These are phyloP conservation scores for Amylostereum areolatum DNA, from an alignment of 1,284 basidiomycete species.

Conservation along the genomic window DNA sequence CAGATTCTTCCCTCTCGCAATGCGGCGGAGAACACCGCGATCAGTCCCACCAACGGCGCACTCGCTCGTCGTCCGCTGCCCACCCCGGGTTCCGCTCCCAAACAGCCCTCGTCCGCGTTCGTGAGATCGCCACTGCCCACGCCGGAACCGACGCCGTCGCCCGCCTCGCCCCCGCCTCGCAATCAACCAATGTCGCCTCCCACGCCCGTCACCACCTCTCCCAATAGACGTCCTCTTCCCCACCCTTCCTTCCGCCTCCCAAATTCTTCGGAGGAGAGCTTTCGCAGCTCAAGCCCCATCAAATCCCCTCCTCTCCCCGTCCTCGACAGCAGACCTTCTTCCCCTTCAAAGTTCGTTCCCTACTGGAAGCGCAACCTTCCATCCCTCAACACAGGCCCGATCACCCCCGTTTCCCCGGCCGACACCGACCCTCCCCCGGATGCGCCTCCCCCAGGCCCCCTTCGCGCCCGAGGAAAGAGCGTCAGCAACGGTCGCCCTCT, in stretches of 20 bases:
- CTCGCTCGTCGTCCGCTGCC: slow-evolving; percentile 12
- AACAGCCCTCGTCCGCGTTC: slow-evolving; percentile 3
- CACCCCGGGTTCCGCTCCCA: slow-evolving; percentile 11
- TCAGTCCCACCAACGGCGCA: slow-evolving; percentile 4
- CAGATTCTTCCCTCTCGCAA: slow-evolving; percentile 3
- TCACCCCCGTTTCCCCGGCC: background rate
- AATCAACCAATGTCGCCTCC: slow-evolving; percentile 3
- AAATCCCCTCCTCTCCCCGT: slow-evolving; percentile 4
- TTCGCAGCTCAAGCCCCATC: slow-evolving; percentile 10
- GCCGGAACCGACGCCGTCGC: slow-evolving; percentile 11
- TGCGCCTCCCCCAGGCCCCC: background rate
- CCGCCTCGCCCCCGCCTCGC: slow-evolving; percentile 4
- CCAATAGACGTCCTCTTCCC: slow-evolving; percentile 10
- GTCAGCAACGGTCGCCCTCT: slow-evolving; percentile 10
- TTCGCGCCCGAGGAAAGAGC: slow-evolving; percentile 12
- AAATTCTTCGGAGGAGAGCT: background rate
- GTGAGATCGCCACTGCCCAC: slow-evolving; percentile 12
- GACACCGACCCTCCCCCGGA: background rate
- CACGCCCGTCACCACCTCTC: slow-evolving; percentile 6
- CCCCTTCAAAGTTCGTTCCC: slow-evolving; percentile 11
- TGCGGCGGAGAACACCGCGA: slow-evolving; percentile 1
- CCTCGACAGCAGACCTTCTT: background rate
- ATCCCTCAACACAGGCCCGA: slow-evolving; percentile 7
- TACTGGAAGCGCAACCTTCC: slow-evolving; percentile 17
- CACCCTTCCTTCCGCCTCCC: slow-evolving; percentile 4